Evolutionary conservation across 129 eudicot genomes (phyloP), one percentile per base, ranked within the genome.

Genomic region (Logfia minima): DNA sequence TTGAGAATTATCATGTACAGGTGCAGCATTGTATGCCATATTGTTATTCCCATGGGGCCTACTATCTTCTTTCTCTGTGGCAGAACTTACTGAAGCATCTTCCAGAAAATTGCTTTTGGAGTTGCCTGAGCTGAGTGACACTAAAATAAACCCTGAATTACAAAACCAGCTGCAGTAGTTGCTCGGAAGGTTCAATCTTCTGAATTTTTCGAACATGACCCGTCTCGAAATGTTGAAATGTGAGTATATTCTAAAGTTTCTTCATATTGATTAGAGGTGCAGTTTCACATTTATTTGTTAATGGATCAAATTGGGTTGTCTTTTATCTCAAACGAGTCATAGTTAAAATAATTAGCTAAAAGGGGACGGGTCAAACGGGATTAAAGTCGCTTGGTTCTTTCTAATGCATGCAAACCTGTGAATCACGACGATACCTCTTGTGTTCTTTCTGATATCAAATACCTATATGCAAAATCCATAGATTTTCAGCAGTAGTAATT

Each of bases 51-150:
- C 41, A 35, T 35, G 41, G 41, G 41, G 11, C 43, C 43, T 11
- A 37, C 43, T 43, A 11, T 10, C 51, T 43, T 43, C 51, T 43
- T 43, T 86, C 79, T 71, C 83, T 11, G 89, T 80, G 74, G 82
- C 89, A 69, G 90, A 81, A 41, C 69, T 62, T 72, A 67, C 85
- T 63, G 93, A 95, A 68, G 76, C 75, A 78, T 89, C 97, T n/a
- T 89, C 92, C 6, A 91, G 87, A 73, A 91, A 83, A 77, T 80
- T 95, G 83, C 85, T 95, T 18, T 82, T 76, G 6, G 84, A 89
- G 90, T 86, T 95, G 86, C 78, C 83, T 71, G 86, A 89, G 74
- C 83, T 95, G 75, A 87, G 94, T 48, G 94, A 89, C 52, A 85
- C 88, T 2, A 70, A 79, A 55, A 72, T 65, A 68, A 87, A 83